Percentiles rank a stretch among this genome's conserved stretches.
These are phyloP conservation scores for Alternaria consortialis DNA, from an alignment of 2,329 filamentous ascomycete genomes.

Conservation along the genomic window DNA sequence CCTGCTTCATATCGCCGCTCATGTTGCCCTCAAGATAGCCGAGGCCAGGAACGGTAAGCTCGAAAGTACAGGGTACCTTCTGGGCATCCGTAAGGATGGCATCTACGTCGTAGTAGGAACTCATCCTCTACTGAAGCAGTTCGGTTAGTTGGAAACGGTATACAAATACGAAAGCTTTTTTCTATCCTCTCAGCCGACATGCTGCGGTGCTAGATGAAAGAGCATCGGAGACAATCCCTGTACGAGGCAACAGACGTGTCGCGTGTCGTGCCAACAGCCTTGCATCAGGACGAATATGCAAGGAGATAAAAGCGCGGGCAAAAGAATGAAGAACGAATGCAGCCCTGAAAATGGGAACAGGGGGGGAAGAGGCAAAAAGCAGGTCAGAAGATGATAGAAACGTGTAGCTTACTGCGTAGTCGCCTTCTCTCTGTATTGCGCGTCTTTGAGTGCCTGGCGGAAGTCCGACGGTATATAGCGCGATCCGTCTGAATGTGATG, in stretches of 20 bases:
- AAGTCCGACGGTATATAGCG: constrained; percentile 29
- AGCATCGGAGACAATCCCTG: constrained; percentile 5
- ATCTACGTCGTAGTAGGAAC: constrained; percentile 84
- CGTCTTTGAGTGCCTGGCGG: constrained; percentile 45
- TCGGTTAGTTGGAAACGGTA: neutral
- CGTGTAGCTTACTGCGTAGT: constrained; percentile 29
- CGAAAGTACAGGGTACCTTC: constrained; percentile 96
- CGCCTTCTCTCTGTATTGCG: constrained; percentile 34
- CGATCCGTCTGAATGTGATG: constrained; percentile 17
- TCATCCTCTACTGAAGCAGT: constrained; percentile 42
- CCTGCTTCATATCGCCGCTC: constrained; percentile 75
- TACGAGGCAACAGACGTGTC: constrained; percentile 29
- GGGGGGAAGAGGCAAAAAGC: constrained; percentile 9
- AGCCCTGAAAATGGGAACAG: constrained; percentile 2
- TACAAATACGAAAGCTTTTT: neutral
- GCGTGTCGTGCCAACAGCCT: constrained; percentile 35
- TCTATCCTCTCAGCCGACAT: neutral
- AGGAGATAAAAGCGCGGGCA: constrained; percentile 19
- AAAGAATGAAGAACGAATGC: neutral
- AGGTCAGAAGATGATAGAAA: constrained; percentile 10
- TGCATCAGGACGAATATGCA: constrained; percentile 29
- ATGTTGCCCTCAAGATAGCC: constrained; percentile 90
- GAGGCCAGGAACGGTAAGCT: constrained; percentile 85
- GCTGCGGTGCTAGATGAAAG: constrained; percentile 2
- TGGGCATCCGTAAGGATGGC: constrained; percentile 87